Evolutionary conservation across 192 early-diverging fungal species (phyloP), one percentile per base, ranked within the genome.

Genomic region (Umbelopsis ramanniana): DNA sequence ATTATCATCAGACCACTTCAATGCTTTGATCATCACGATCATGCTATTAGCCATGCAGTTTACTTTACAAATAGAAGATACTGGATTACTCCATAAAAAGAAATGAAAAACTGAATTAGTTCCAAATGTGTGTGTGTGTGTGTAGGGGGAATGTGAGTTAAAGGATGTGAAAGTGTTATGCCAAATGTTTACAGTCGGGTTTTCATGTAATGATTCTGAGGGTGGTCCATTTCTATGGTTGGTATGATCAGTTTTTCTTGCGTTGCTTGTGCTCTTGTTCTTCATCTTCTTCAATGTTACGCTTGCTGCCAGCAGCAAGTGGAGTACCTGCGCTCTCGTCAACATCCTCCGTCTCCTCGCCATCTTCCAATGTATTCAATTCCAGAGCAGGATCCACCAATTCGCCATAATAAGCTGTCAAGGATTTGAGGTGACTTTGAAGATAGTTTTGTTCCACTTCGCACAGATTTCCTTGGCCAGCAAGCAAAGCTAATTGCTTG

Each of bases 381-480:
- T 29, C 29, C 26, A 63, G 57, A 35, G 10, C 6, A 37, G 57
- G 57, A 52, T 79, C 72, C 1, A 85, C 87, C 52, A 97, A 71
- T 22, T 92, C 84, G 17, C 93, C 93, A 85, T 88, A 97, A 72
- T 97, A 97, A 2, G 83, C 90, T 0, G 88, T 90, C 43, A 90
- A 76, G 33, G 87, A 83, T 76, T 96, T 95, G 17, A 90, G 73
- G 24, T 86, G 81, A 14, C 84, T 87, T 67, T 86, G 85, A 5
- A 96, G 72, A 48, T 85, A 87, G 72, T 92, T 91, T 70, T 90
- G 78, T 79, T 99, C 95, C 19, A 96, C 79, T 71, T 99, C 96
- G 70, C 94, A 96, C 8, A 73, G 68, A 1, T 74, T 72, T 3
- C 83, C 89, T 2, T 80, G 78, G n/a, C 79, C 87, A 14, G 79